phyloP scores from a whole-genome alignment of 331 rosid species.

The Acacia concinna region DNA sequence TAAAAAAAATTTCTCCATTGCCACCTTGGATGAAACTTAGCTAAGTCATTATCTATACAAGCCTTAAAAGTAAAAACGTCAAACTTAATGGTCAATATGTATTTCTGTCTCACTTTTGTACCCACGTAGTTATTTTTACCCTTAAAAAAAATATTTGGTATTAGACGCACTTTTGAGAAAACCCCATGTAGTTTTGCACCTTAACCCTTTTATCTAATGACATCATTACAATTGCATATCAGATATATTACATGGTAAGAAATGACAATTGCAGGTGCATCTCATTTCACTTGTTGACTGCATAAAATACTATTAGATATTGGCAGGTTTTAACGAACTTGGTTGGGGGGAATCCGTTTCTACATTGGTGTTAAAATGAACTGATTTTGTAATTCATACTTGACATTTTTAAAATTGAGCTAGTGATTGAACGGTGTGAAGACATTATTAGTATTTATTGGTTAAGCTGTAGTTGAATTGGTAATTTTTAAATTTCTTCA shows the following conservation, averaged over 20 bases:
- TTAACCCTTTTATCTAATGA: conserved; percentile 9
- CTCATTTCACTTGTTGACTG: background rate
- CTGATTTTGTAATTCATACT: background rate
- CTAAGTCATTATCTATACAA: too few relatives aligned
- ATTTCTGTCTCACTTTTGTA: too few relatives aligned
- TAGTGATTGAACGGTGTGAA: background rate
- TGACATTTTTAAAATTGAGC: background rate
- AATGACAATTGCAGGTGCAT: background rate
- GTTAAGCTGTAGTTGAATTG: background rate
- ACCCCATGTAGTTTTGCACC: too few relatives aligned
- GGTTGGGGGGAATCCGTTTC: background rate
- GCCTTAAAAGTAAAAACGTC: too few relatives aligned
- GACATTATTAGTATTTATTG: background rate
- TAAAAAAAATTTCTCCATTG: too few relatives aligned
- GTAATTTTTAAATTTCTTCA: background rate
- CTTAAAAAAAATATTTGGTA: too few relatives aligned
- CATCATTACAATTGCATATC: background rate
- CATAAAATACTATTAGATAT: background rate
- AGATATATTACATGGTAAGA: background rate
- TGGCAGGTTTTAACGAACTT: background rate
- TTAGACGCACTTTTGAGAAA: too few relatives aligned
- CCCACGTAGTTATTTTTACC: too few relatives aligned
- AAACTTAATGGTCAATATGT: too few relatives aligned
- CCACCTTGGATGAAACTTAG: too few relatives aligned
- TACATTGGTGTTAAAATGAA: conserved; percentile 14